Evolutionary conservation across 495 filamentous ascomycete species (phyloP).

Genomic region (Talaromyces trachyspermus): DNA sequence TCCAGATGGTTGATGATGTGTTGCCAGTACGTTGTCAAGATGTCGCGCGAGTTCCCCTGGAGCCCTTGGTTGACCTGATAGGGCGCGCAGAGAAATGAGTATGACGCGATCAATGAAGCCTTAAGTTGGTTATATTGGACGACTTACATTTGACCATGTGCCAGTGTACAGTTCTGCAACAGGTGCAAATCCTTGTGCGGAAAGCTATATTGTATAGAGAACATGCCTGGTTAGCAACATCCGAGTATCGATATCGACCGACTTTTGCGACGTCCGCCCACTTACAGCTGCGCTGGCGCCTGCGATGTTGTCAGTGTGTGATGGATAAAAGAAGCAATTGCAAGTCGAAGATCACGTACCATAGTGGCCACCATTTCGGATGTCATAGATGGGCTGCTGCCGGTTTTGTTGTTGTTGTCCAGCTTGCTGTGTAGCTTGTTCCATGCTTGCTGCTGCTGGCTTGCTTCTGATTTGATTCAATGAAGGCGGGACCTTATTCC

Average conservation of each 20-base stretch:
- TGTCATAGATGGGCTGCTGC: constrained; percentile 68
- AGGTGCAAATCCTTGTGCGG: constrained; percentile 71
- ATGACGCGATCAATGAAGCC: too few relatives aligned
- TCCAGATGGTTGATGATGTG: constrained; percentile 93
- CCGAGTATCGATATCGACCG: constrained; percentile 9
- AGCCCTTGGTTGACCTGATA: constrained; percentile 88
- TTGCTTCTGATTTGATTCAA: not conserved
- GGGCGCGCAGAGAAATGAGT: not conserved
- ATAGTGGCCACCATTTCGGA: constrained; percentile 78
- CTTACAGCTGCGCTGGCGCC: constrained; percentile 77
- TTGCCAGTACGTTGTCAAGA: constrained; percentile 97
- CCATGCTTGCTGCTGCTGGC: constrained; percentile 39
- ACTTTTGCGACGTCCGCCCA: constrained; percentile 10
- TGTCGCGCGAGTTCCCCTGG: constrained; percentile 87
- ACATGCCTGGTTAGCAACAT: constrained; percentile 5
- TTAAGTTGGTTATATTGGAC: too few relatives aligned
- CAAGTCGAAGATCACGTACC: constrained; percentile 45
- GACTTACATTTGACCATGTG: constrained; percentile 84
- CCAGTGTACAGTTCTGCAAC: constrained; percentile 83
- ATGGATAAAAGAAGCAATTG: constrained; percentile 1
- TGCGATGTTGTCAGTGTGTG: constrained; percentile 26
- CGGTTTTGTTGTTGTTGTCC: constrained; percentile 51
- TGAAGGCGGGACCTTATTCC: constrained; percentile 5
- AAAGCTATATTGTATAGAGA: constrained; percentile 36
- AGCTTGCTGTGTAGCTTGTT: constrained; percentile 45